Base-by-base conservation (phyloP, 1,284 basidiomycete species). In the Ceratobasidium sp. region DNA sequence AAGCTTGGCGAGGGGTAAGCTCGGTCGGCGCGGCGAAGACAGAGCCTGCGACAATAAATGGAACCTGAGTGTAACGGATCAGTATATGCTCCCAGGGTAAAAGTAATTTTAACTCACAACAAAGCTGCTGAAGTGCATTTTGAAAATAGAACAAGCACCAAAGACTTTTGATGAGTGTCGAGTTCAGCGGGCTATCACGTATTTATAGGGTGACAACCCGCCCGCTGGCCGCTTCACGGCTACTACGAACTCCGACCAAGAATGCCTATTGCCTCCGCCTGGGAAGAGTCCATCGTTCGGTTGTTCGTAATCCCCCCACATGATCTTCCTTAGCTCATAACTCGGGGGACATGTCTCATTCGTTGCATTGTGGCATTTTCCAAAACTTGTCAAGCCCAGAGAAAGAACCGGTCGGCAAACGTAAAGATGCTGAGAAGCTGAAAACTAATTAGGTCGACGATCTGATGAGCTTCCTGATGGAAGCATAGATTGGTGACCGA, bases 1-100 rank as follows among this genome's bases (percentile, higher is more conserved):
- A 42, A n/a, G n/a, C n/a, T 38, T 61, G 56, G 38, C 69, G 69
- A 59, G 40, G 13, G 13, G 54, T 42, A 23, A 61, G 54, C 40
- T 71, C 54, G 3, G 56, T 40, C 5, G 56, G 69, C 15, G n/a
- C 69, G 9, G 38, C 54, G 3, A 71, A 20, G 10, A 28, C 56
- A 23, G 54, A 26, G 5, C 17, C 56, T n/a, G 40, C 69, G 12
- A 71, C 12, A 54, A 56, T 20, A 3, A 56, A 33, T 2, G 67
- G 42, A n/a, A 48, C 67, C 66, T 68, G 66, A 52, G 6, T 12
- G 23, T 17, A 40, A 42, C 40, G 9, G 17, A 7, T 20, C 23
- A 54, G 10, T 54, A 54, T 64, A 67, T 6, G 23, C 33, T 28
- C 28, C 48, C 42, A 33, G 42, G 42, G 17, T 54, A 6, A 20